Percentiles rank a stretch among this genome's conserved stretches.
These are phyloP conservation scores for Solanum pinnatisectum DNA, from an alignment of 257 asterid genomes.

Conservation along the genomic window DNA sequence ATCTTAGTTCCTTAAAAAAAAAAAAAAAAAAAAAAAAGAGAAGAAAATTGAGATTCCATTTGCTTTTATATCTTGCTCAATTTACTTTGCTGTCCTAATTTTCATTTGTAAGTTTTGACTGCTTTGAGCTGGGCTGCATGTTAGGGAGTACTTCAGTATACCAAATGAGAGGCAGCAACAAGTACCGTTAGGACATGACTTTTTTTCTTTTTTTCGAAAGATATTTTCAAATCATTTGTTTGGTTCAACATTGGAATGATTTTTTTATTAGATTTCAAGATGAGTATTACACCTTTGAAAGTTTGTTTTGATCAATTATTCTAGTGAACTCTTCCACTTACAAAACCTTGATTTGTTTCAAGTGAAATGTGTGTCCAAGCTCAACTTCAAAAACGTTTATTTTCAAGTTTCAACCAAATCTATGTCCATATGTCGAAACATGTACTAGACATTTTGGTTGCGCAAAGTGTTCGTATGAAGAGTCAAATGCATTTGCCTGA, in stretches of 20 bases:
- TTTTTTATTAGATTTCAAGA: not conserved
- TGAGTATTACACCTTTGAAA: not conserved
- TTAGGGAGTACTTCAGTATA: not conserved
- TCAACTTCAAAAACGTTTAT: not conserved
- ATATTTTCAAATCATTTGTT: not conserved
- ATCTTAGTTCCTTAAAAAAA: not conserved
- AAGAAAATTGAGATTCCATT: not conserved
- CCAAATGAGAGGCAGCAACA: not conserved
- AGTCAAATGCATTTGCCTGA: not conserved
- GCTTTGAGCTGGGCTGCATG: not conserved
- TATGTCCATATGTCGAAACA: not conserved
- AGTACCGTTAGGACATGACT: not conserved
- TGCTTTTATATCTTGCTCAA: not conserved
- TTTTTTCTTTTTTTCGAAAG: not conserved
- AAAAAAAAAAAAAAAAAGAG: not conserved
- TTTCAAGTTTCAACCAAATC: not conserved
- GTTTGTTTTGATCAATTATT: not conserved
- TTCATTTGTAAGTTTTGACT: not conserved
- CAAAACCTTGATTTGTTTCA: not conserved
- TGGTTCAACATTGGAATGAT: not conserved
- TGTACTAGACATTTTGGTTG: not conserved
- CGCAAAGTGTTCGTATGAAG: not conserved
- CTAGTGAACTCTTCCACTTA: not conserved
- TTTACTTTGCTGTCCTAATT: not conserved
- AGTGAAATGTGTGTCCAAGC: not conserved